These are phyloP conservation scores for Rhynchosporium agropyri DNA, from an alignment of 2,329 filamentous ascomycete genomes.

Conservation along the genomic window DNA sequence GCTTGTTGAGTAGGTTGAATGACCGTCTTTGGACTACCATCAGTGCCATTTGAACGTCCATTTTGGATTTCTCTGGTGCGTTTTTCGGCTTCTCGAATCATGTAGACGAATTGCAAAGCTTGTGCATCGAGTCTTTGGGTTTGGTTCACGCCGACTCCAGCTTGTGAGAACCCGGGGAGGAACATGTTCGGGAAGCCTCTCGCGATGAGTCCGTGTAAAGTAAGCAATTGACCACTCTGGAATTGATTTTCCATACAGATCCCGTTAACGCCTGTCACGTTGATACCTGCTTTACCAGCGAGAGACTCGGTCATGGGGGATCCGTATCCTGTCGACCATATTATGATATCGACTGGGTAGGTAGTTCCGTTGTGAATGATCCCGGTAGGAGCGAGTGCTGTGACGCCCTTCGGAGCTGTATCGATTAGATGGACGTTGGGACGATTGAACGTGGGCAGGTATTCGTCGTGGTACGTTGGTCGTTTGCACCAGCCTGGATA, in stretches of 20 bases:
- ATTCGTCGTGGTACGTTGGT: constrained; percentile 63
- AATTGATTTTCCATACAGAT: constrained; percentile 51
- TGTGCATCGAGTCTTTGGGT: constrained; percentile 44
- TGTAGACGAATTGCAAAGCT: constrained; percentile 49
- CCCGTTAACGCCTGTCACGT: constrained; percentile 50
- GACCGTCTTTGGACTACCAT: constrained; percentile 36
- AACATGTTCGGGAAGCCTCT: constrained; percentile 59
- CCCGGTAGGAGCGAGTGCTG: constrained; percentile 49
- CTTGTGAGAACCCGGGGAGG: constrained; percentile 50
- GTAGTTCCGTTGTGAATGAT: constrained; percentile 52
- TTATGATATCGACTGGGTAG: constrained; percentile 51
- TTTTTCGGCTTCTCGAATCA: constrained; percentile 45
- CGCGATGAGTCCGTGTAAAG: constrained; percentile 55
- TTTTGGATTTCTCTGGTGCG: constrained; percentile 39
- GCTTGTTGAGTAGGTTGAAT: too few species aligned
- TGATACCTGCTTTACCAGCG: constrained; percentile 43
- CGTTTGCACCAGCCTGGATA: constrained; percentile 67
- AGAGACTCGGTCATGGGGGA: constrained; percentile 28
- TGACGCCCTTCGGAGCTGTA: constrained; percentile 57
- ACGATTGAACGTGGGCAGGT: constrained; percentile 60
- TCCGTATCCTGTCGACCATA: constrained; percentile 49
- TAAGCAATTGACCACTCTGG: constrained; percentile 46
- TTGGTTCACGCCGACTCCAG: constrained; percentile 46
- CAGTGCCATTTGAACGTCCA: constrained; percentile 50
- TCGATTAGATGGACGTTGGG: constrained; percentile 62